Evolutionary conservation across 192 early-diverging fungal genomes (phyloP).

Genomic region (Phycomyces nitens): DNA sequence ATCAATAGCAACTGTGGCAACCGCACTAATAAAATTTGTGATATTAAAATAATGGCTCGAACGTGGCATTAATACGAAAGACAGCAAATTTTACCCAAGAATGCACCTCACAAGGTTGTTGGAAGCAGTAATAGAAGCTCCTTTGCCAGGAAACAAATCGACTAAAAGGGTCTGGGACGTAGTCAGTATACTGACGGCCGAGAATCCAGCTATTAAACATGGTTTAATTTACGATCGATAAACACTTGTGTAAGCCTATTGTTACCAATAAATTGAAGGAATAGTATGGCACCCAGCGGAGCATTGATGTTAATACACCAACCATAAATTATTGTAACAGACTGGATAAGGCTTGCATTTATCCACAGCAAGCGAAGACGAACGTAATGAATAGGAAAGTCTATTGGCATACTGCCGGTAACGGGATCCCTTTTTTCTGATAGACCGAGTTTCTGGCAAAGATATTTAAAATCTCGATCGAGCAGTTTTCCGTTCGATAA

Average conservation of each 20-base stretch:
- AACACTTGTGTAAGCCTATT: neutral
- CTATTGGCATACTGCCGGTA: neutral
- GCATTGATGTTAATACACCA: constrained; percentile 21
- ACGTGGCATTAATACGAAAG: too few species aligned
- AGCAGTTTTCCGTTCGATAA: neutral
- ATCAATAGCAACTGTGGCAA: constrained; percentile 16
- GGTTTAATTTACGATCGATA: neutral
- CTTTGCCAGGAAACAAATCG: constrained; percentile 26
- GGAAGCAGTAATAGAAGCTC: constrained; percentile 25
- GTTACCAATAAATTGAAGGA: constrained; percentile 24
- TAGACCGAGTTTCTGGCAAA: neutral
- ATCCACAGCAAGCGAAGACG: constrained; percentile 22
- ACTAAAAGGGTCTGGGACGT: constrained; percentile 24
- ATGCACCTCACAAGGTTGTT: constrained; percentile 30
- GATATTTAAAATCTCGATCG: neutral
- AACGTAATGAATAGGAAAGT: constrained; percentile 21
- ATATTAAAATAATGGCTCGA: too few species aligned
- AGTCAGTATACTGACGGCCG: constrained; percentile 3
- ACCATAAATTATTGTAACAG: constrained; percentile 18
- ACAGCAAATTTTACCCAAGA: too few species aligned
- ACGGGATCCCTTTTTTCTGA: neutral
- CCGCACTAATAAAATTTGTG: constrained; percentile 2
- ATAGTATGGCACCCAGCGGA: constrained; percentile 12
- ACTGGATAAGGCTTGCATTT: constrained; percentile 7
- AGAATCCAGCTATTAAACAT: neutral